phyloP scores from a whole-genome alignment of 805 yeast species.

The Cyberlindnera xylosilytica region DNA sequence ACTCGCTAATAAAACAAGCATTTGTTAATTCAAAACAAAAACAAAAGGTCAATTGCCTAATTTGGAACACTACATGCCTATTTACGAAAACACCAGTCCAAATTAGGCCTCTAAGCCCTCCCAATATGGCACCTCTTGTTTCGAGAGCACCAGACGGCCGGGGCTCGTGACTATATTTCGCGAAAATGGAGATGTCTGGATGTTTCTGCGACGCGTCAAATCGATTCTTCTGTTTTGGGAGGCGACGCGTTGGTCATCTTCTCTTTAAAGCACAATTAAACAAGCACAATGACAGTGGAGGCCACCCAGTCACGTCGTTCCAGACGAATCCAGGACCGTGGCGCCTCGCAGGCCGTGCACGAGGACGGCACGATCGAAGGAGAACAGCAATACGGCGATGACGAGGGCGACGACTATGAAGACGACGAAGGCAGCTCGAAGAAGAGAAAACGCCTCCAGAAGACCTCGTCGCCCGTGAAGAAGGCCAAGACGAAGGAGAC shows the following conservation, averaged over 20 bases:
- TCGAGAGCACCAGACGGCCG: too few species aligned
- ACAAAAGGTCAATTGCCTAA: too few species aligned
- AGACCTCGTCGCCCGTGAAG: neutral
- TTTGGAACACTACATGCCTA: neutral
- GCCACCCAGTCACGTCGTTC: constrained; percentile 22
- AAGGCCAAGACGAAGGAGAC: constrained; percentile 17
- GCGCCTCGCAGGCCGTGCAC: constrained; percentile 19
- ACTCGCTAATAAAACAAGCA: too few species aligned
- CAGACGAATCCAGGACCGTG: constrained; percentile 17
- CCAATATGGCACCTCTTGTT: too few species aligned
- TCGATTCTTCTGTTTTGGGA: too few species aligned
- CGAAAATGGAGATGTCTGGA: neutral
- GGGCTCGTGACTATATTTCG: too few species aligned
- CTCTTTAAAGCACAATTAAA: too few species aligned
- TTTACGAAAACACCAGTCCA: too few species aligned
- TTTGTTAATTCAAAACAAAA: too few species aligned
- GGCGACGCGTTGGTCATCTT: too few species aligned
- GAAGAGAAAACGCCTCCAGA: constrained; percentile 18
- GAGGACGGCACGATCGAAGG: constrained; percentile 23
- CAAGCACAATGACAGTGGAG: constrained; percentile 13
- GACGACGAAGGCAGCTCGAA: constrained; percentile 14
- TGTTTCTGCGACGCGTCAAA: neutral
- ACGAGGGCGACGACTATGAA: constrained; percentile 20
- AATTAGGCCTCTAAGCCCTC: too few species aligned
- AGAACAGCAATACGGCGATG: constrained; percentile 23